phyloP scores from a whole-genome alignment of 164 flowering plant species.

The Vitis amurensis region DNA sequence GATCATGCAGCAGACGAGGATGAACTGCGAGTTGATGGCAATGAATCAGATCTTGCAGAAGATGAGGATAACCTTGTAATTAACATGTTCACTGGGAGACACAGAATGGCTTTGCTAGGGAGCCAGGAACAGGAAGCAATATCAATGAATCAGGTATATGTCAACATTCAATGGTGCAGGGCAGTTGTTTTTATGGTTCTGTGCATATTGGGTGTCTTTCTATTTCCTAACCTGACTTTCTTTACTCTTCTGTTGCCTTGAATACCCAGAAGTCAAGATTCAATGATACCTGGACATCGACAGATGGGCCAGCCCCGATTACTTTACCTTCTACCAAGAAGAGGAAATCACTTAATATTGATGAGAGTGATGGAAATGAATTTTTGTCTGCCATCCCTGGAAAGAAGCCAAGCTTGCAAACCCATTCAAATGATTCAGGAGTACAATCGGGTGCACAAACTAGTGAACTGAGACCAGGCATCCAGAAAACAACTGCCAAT shows the following conservation, averaged over 20 bases:
- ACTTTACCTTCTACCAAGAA: slow-evolving; percentile 29
- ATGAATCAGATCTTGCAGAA: too few species aligned
- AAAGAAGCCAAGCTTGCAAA: slow-evolving; percentile 15
- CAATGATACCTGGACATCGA: slow-evolving; percentile 11
- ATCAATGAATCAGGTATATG: slow-evolving; percentile 31
- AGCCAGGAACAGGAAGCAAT: slow-evolving; percentile 14
- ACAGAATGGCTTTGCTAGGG: slow-evolving; percentile 3
- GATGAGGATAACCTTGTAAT: slow-evolving; percentile 45
- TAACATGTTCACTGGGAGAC: slow-evolving; percentile 42
- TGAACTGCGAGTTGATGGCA: too few species aligned
- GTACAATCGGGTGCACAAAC: slow-evolving; percentile 9
- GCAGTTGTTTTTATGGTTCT: neutral
- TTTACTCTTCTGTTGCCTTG: neutral
- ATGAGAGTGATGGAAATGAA: slow-evolving; percentile 22
- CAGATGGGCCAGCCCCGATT: slow-evolving; percentile 13
- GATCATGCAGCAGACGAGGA: slow-evolving; percentile 35
- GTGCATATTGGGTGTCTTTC: neutral
- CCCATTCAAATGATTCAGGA: slow-evolving; percentile 12
- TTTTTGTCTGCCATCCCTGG: slow-evolving; percentile 8
- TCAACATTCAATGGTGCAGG: neutral
- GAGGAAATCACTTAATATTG: slow-evolving; percentile 17
- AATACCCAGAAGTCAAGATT: slow-evolving; percentile 20
- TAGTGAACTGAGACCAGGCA: slow-evolving; percentile 14
- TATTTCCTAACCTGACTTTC: neutral
- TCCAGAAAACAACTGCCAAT: slow-evolving; percentile 17